Conservation (phyloP, 1,284 basidiomycete genomes). For the Polyporus tsugae region DNA sequence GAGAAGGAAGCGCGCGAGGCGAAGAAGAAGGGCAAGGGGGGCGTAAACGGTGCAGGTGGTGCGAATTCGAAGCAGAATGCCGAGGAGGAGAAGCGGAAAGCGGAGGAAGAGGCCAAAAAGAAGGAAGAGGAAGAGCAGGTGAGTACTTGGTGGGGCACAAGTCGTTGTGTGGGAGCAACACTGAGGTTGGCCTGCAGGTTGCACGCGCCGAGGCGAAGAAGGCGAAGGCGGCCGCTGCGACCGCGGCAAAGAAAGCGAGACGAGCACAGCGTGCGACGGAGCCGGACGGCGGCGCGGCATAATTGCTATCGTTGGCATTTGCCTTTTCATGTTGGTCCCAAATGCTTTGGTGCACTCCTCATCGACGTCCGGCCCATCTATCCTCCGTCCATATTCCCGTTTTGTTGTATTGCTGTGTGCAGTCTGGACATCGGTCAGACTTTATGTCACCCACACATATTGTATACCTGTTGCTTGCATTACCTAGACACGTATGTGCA, state of each 20-base stretch:
- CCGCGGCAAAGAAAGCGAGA: constrained; percentile 96
- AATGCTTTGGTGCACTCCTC: not conserved
- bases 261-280: constrained; percentile 57
- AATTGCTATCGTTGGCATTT: not conserved
- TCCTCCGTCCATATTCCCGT: not conserved
- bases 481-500: constrained; percentile 28
- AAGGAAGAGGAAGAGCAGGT: constrained; percentile 77
- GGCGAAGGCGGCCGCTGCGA: constrained; percentile 83
- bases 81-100: constrained; percentile 51
- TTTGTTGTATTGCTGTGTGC: not conserved
- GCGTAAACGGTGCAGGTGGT: constrained; percentile 55
- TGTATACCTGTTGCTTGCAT: constrained; percentile 34
- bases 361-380: not conserved
- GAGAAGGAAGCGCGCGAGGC: constrained; percentile 96
- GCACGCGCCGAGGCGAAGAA: constrained; percentile 86
- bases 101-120: constrained; percentile 67
- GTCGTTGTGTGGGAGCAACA: not conserved
- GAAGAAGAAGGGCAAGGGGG: constrained; percentile 79
- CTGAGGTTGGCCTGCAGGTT: constrained; percentile 45
- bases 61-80: constrained; percentile 44
- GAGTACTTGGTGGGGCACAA: constrained; percentile 19
- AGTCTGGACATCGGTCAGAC: constrained; percentile 17
- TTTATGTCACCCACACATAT: constrained; percentile 26
- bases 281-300: constrained; percentile 27
- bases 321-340: not conserved